Evolutionary conservation across 805 yeast genomes (phyloP).

Genomic region (Kuraishia piskuri): DNA sequence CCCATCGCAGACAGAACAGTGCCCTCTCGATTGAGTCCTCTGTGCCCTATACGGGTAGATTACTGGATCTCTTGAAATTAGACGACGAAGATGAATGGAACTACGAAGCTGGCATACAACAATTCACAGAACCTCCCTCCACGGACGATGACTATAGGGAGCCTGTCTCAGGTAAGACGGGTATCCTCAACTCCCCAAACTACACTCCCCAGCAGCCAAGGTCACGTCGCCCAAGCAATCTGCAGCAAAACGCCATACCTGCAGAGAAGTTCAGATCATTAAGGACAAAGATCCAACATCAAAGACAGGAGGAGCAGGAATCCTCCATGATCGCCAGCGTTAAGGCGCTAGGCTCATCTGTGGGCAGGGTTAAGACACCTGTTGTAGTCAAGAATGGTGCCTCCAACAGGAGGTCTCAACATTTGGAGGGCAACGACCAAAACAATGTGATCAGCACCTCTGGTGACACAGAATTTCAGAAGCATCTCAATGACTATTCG

Average conservation of each 20-base stretch:
- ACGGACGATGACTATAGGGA: conserved; percentile 5
- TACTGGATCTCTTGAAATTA: conserved; percentile 22
- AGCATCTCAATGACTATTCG: not conserved
- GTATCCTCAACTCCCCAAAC: not conserved
- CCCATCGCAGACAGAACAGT: not conserved
- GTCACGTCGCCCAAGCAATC: not conserved
- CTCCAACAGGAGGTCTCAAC: not conserved
- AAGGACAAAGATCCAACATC: conserved; percentile 15
- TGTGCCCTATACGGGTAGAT: conserved; percentile 20
- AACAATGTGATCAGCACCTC: not conserved
- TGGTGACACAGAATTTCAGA: not conserved
- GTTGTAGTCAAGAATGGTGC: not conserved
- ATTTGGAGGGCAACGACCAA: conserved; percentile 8
- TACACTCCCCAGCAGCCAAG: not conserved
- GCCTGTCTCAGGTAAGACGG: conserved; percentile 8
- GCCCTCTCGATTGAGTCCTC: conserved; percentile 5
- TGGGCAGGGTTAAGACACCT: conserved; percentile 9
- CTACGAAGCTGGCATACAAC: not conserved
- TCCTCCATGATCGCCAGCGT: conserved; percentile 14
- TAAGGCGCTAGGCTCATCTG: conserved; percentile 14
- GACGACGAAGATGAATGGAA: conserved; percentile 18
- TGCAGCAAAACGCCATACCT: conserved; percentile 12
- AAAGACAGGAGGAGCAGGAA: conserved; percentile 7
- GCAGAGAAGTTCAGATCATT: conserved; percentile 22
- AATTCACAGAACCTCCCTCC: no score